phyloP scores from a whole-genome alignment of 495 filamentous ascomycete genomes.

The Talaromyces wortmannii region DNA sequence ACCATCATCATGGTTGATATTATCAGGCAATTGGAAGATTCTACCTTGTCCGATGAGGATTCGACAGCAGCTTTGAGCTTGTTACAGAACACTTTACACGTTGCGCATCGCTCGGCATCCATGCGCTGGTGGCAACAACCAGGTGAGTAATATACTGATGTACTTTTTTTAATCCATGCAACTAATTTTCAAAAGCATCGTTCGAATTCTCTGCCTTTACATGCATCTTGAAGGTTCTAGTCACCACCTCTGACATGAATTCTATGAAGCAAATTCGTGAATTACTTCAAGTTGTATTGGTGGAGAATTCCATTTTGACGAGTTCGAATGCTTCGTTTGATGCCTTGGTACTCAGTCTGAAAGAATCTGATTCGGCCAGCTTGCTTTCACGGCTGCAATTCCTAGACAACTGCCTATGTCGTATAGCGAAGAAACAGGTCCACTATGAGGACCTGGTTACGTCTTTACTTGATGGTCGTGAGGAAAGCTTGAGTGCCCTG shows the following conservation, averaged over 20 bases:
- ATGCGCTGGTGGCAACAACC: constrained; percentile 78
- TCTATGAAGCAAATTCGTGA: constrained; percentile 25
- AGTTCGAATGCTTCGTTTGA: constrained; percentile 23
- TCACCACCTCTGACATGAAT: constrained; percentile 23
- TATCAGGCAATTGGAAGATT: constrained; percentile 44
- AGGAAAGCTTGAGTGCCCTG: constrained; percentile 42
- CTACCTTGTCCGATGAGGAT: constrained; percentile 23
- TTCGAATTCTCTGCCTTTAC: constrained; percentile 41
- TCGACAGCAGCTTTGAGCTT: constrained; percentile 55
- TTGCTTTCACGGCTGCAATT: constrained; percentile 44
- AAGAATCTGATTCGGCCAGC: constrained; percentile 23
- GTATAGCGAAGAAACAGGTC: constrained; percentile 62
- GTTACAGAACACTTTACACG: constrained; percentile 66
- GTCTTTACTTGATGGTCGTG: constrained; percentile 27
- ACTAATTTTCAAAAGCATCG: constrained; percentile 18
- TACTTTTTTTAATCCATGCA: background rate
- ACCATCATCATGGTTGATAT: constrained; percentile 64
- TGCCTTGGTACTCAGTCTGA: constrained; percentile 35
- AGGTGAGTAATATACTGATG: constrained; percentile 24
- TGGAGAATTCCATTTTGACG: constrained; percentile 28
- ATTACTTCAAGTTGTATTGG: constrained; percentile 25
- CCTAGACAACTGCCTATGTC: constrained; percentile 70
- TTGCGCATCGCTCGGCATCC: constrained; percentile 68
- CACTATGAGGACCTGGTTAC: constrained; percentile 59
- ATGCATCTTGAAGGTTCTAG: constrained; percentile 36